Percentiles rank a stretch among this genome's conserved stretches.
phyloP scores from a whole-genome alignment of 352 stramenopile species.

The Stephanocyclus meneghinianus region DNA sequence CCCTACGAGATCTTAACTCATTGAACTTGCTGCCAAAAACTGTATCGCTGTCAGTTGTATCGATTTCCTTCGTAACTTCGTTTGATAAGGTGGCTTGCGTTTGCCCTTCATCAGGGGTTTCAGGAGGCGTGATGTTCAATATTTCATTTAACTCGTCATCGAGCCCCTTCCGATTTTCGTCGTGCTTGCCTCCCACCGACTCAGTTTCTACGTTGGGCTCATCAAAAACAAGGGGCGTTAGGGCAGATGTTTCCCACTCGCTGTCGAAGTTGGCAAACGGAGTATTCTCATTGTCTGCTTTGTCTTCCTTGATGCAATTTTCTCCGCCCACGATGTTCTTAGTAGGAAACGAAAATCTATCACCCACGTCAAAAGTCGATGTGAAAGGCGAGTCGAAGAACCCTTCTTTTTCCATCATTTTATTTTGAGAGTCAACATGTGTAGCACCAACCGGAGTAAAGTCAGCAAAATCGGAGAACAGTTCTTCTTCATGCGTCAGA shows the following conservation, averaged over 20 bases:
- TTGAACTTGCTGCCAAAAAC: not conserved
- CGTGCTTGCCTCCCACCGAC: not conserved
- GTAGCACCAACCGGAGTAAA: not conserved
- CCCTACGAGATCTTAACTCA: too few relatives aligned
- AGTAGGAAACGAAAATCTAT: not conserved
- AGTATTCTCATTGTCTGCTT: not conserved
- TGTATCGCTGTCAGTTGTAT: not conserved
- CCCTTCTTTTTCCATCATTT: not conserved
- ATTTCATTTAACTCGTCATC: conserved; percentile 3
- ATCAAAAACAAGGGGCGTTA: not conserved
- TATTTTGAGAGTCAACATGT: too few relatives aligned
- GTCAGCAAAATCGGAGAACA: not conserved
- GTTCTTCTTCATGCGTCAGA: too few relatives aligned
- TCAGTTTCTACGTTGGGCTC: too few relatives aligned
- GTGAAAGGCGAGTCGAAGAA: conserved; percentile 5
- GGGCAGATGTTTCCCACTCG: not conserved
- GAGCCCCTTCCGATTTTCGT: not conserved
- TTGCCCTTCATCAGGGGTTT: not conserved
- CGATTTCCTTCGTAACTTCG: not conserved
- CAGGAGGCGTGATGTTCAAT: not conserved
- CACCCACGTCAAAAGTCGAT: not conserved
- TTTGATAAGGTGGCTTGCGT: not conserved
- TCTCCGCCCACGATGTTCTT: not conserved
- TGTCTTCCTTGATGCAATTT: not conserved
- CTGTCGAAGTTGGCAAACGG: not conserved